Conservation (phyloP, 768 basidiomycete species). For the Suillus cothurnatus region DNA sequence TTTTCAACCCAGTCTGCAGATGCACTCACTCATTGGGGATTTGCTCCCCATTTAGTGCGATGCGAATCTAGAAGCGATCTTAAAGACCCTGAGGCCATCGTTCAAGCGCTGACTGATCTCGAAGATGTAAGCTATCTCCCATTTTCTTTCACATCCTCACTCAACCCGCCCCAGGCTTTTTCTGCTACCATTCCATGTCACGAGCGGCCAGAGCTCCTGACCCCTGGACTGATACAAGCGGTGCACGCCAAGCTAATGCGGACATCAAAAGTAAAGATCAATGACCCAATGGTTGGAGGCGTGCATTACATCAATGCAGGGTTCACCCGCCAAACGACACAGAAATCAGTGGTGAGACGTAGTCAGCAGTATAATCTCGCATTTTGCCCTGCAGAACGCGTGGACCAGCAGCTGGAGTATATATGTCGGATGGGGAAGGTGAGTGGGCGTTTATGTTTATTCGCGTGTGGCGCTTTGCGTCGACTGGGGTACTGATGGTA, state of each 20-base stretch:
- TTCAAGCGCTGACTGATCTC: constrained; percentile 24
- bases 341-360: constrained; percentile 32
- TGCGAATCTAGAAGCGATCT: constrained; percentile 27
- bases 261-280: constrained; percentile 32
- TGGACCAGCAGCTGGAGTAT: constrained; percentile 36
- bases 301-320: constrained; percentile 34
- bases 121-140: constrained; percentile 22
- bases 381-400: constrained; percentile 31
- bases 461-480: not conserved
- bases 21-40: constrained; percentile 28
- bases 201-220: constrained; percentile 28
- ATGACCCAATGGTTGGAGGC: constrained; percentile 14
- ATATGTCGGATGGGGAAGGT: constrained; percentile 38
- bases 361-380: constrained; percentile 37
- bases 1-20: constrained; percentile 26
- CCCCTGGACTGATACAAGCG: constrained; percentile 30
- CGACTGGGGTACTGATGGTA: not conserved
- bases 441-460: constrained; percentile 5
- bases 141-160: not conserved
- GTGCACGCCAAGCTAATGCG: constrained; percentile 34
- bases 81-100: constrained; percentile 25
- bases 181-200: constrained; percentile 21
- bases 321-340: constrained; percentile 28
- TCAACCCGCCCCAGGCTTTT: constrained; percentile 26
- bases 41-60: constrained; percentile 24